These are phyloP conservation scores for Raffaelea deltoideospora DNA, from an alignment of 2,329 filamentous ascomycete species.

Conservation along the genomic window DNA sequence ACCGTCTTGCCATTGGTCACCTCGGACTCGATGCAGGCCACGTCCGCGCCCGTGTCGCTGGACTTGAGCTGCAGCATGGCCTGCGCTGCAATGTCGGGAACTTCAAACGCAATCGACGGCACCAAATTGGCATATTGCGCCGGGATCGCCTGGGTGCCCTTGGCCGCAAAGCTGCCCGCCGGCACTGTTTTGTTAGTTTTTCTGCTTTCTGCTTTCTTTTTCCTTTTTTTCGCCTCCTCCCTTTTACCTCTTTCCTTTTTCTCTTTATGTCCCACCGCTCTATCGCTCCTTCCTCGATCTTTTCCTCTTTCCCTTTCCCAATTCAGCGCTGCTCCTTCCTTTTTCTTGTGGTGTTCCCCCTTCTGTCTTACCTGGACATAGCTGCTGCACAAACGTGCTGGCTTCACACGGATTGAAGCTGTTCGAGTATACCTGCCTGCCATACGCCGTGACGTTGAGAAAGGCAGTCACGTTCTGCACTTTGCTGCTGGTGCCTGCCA, in stretches of 20 bases:
- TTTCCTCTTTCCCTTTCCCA: too few relatives aligned
- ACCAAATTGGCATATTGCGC: constrained; percentile 57
- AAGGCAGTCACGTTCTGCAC: constrained; percentile 67
- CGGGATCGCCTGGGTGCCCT: constrained; percentile 58
- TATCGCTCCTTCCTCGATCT: too few relatives aligned
- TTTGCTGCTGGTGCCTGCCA: constrained; percentile 59
- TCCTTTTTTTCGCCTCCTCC: too few relatives aligned
- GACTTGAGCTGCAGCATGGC: constrained; percentile 64
- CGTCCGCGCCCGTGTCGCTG: constrained; percentile 39
- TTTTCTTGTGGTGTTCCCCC: too few relatives aligned
- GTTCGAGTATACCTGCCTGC: constrained; percentile 62
- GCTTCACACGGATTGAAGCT: constrained; percentile 69
- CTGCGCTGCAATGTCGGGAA: constrained; percentile 79
- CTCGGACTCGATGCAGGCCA: constrained; percentile 71
- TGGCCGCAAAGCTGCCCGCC: constrained; percentile 55
- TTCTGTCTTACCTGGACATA: constrained; percentile 79
- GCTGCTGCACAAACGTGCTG: constrained; percentile 48
- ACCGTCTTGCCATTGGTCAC: constrained; percentile 82
- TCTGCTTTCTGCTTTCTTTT: constrained; percentile 5
- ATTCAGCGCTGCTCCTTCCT: too few relatives aligned
- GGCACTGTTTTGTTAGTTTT: constrained; percentile 39
- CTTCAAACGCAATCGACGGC: constrained; percentile 72
- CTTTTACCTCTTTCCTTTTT: too few relatives aligned
- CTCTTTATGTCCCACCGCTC: too few relatives aligned
- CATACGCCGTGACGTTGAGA: constrained; percentile 71